Conservation (phyloP, 2,329 filamentous ascomycete genomes). For the Hypocreales sp. region DNA sequence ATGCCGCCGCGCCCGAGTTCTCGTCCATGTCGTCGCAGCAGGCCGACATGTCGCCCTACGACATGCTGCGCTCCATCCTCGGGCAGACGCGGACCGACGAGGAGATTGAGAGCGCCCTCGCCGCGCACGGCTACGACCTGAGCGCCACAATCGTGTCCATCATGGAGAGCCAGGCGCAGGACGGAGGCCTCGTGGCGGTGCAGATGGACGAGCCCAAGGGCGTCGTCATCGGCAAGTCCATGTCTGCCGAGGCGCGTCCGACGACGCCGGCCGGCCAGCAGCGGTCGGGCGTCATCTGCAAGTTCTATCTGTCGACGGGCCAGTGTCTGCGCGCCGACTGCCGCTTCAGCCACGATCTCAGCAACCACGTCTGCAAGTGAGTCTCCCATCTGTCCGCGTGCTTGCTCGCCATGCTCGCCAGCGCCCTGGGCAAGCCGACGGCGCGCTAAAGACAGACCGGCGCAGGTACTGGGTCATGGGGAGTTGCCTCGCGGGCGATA, state of each 20-base stretch:
- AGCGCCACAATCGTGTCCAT: conserved; percentile 82
- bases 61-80: conserved; percentile 90
- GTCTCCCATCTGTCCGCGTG: too few species aligned
- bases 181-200: conserved; percentile 15
- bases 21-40: conserved; percentile 43
- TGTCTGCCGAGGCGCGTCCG: conserved; percentile 60
- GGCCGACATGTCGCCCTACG: conserved; percentile 91
- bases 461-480: conserved; percentile 86
- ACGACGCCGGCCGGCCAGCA: conserved; percentile 60
- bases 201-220: conserved; percentile 41
- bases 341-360: conserved; percentile 91
- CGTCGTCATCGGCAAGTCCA: conserved; percentile 78
- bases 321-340: conserved; percentile 92
- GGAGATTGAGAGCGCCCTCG: conserved; percentile 83
- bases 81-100: conserved; percentile 82
- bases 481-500: conserved; percentile 83
- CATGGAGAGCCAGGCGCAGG: conserved; percentile 53
- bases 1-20: conserved; percentile 70
- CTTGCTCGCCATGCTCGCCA: too few species aligned
- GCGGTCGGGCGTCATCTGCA: conserved; percentile 84
- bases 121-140: conserved; percentile 80
- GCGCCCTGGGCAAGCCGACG: too few species aligned
- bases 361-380: conserved; percentile 95
- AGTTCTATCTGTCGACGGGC: conserved; percentile 92
- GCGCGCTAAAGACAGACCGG: too few species aligned